Conservation (phyloP, 768 basidiomycete genomes). For the Amyloporia xantha region DNA sequence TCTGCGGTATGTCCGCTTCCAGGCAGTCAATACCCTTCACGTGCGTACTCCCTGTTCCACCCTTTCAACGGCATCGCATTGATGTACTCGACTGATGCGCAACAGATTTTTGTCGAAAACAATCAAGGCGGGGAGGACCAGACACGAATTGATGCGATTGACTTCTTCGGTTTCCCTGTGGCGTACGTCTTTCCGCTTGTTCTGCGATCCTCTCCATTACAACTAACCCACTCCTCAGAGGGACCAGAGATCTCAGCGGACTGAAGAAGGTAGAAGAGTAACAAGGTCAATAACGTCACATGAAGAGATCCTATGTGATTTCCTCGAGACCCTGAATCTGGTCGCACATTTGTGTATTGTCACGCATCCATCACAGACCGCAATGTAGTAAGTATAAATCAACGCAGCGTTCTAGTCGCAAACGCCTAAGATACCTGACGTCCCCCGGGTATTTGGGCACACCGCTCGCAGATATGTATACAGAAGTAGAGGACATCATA, state of each 20-base stretch:
- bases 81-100: not conserved
- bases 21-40: constrained; percentile 58
- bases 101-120: constrained; percentile 60
- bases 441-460: too few species aligned
- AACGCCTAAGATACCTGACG: too few species aligned
- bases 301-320: too few species aligned
- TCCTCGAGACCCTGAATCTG: too few species aligned
- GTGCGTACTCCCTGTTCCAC: constrained; percentile 32
- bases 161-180: constrained; percentile 52
- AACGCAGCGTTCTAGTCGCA: too few species aligned
- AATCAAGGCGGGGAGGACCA: constrained; percentile 60
- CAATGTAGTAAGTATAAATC: too few species aligned
- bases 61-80: not conserved
- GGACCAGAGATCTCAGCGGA: constrained; percentile 22
- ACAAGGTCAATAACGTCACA: too few species aligned
- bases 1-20: constrained; percentile 64
- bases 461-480: too few species aligned
- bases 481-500: too few species aligned
- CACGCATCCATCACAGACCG: too few species aligned
- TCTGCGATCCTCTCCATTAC: too few species aligned
- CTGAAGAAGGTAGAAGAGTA: constrained; percentile 21
- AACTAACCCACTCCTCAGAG: constrained; percentile 7
- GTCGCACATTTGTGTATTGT: too few species aligned
- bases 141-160: constrained; percentile 62
- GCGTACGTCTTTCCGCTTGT: constrained; percentile 39